Evolutionary conservation across 345 rosid genomes (phyloP).

Genomic region (Salix brachista): DNA sequence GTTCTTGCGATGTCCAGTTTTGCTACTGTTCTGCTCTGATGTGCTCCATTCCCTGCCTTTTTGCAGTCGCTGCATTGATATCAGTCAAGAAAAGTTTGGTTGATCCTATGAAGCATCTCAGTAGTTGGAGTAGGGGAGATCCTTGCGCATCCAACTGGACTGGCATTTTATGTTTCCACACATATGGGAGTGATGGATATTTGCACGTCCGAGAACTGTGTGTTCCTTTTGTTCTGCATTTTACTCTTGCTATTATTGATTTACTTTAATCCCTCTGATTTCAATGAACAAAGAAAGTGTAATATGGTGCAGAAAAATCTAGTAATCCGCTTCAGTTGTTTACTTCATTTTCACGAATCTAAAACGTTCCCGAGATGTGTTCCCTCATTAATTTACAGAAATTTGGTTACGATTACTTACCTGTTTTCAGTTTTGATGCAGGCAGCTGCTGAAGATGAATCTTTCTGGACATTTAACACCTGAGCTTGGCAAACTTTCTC

Average conservation of each 20-base stretch:
- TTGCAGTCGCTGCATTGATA: constrained; percentile 61
- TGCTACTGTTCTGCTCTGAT: background rate
- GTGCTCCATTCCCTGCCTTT: constrained; percentile 11
- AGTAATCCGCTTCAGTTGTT: too few species aligned
- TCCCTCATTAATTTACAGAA: too few species aligned
- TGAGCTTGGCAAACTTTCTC: constrained; percentile 57
- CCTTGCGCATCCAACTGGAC: constrained; percentile 85
- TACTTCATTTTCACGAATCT: too few species aligned
- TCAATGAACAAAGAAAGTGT: background rate
- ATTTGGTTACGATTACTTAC: background rate
- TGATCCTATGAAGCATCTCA: constrained; percentile 54
- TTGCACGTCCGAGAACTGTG: constrained; percentile 70
- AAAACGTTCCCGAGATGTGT: too few species aligned
- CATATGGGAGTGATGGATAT: constrained; percentile 45
- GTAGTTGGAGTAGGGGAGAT: constrained; percentile 67
- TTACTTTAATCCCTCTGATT: background rate
- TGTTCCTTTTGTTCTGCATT: constrained; percentile 16
- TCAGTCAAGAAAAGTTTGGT: constrained; percentile 41
- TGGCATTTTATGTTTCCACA: constrained; percentile 51
- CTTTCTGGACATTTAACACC: constrained; percentile 77
- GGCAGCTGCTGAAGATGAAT: constrained; percentile 67
- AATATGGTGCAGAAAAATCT: too few species aligned
- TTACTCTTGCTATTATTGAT: background rate
- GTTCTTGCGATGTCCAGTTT: too few species aligned
- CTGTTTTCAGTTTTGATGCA: constrained; percentile 31